Percentiles rank a stretch among this genome's conserved stretches.
Evolutionary conservation across 2,329 filamentous ascomycete species (phyloP).

Genomic region (Aspergillus sp.): DNA sequence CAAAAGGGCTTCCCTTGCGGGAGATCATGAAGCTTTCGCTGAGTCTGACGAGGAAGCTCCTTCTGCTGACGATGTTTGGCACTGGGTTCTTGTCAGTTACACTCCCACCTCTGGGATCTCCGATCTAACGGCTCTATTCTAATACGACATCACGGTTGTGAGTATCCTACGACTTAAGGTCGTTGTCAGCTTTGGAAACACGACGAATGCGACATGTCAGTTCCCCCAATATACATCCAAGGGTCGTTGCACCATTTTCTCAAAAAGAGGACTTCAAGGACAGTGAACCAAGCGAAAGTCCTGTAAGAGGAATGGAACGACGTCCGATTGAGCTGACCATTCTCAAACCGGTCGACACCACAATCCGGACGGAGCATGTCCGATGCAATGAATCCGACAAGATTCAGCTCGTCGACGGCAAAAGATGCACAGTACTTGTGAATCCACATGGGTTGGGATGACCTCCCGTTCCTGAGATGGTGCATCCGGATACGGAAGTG

Average conservation of each 20-base stretch:
- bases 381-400: not conserved
- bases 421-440: not conserved
- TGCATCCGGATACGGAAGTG: constrained; percentile 1
- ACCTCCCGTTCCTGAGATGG: too few relatives aligned
- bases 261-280: not conserved
- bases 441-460: too few relatives aligned
- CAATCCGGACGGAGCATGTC: too few relatives aligned
- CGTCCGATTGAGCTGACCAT: not conserved
- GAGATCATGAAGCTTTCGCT: not conserved
- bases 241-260: not conserved
- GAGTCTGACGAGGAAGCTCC: not conserved
- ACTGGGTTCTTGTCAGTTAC: constrained; percentile 2
- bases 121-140: not conserved
- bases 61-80: constrained; percentile 5
- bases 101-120: not conserved
- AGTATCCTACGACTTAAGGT: constrained; percentile 1
- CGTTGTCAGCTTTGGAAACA: not conserved
- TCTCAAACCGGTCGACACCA: not conserved
- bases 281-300: not conserved
- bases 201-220: constrained; percentile 2
- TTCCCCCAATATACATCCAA: too few relatives aligned
- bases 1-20: constrained; percentile 1
- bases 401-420: not conserved
- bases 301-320: not conserved
- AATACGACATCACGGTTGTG: not conserved